A percentile compares a stretch with the other conserved stretches of the same genome.
Conservation (phyloP, 139 green algal species). For the Mesotaenium endlicherianum region DNA sequence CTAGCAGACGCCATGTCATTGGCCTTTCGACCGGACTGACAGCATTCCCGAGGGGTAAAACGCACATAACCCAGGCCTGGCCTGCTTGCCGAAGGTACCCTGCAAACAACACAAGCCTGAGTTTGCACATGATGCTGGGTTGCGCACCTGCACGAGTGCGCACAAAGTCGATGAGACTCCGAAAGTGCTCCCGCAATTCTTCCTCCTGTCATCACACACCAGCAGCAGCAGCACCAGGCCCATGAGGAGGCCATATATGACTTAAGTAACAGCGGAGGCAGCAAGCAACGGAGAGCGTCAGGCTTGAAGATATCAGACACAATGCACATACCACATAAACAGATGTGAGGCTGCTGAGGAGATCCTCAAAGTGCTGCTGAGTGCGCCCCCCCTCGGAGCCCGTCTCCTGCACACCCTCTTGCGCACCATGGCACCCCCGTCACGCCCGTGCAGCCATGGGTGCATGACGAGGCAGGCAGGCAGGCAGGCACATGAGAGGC, state of each 20-base stretch:
- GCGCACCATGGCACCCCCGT: background rate
- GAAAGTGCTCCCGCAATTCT: slow-evolving; percentile 74
- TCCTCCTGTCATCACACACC: slow-evolving; percentile 65
- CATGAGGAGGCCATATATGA: too few relatives aligned
- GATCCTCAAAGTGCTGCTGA: slow-evolving; percentile 30
- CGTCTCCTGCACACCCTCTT: slow-evolving; percentile 12
- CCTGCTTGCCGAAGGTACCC: too few relatives aligned
- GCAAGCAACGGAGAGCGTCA: background rate
- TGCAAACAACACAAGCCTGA: too few relatives aligned
- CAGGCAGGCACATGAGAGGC: background rate
- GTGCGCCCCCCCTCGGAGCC: slow-evolving; percentile 10
- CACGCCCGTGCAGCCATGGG: background rate
- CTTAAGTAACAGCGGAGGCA: background rate
- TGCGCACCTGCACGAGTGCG: slow-evolving; percentile 52
- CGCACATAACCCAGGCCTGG: too few relatives aligned
- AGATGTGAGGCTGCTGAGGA: slow-evolving; percentile 28
- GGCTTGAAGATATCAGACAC: background rate
- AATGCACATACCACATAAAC: slow-evolving; percentile 34
- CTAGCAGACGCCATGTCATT: too few relatives aligned
- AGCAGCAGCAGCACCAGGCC: too few relatives aligned
- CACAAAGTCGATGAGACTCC: slow-evolving; percentile 72
- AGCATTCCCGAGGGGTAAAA: too few relatives aligned
- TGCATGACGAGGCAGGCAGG: background rate
- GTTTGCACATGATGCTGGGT: too few relatives aligned
- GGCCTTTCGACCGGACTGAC: too few relatives aligned